Evolutionary conservation across 1,139 yeast species (phyloP).

Genomic region (Kodamaea derodonti): DNA sequence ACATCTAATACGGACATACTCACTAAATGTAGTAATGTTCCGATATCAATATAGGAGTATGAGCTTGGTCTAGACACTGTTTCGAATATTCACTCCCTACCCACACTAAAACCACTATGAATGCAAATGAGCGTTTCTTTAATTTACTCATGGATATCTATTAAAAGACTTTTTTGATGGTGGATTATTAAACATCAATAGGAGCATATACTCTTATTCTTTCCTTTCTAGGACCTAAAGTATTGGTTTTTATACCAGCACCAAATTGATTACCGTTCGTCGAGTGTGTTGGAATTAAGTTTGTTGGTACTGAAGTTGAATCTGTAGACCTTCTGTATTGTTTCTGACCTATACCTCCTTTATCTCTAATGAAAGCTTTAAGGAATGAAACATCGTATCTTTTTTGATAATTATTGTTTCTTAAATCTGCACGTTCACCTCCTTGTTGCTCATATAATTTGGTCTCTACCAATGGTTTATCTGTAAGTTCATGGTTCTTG

Average conservation of each 20-base stretch:
- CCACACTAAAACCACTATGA: too few species aligned
- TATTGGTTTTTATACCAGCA: constrained; percentile 42
- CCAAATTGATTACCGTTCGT: constrained; percentile 42
- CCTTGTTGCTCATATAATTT: constrained; percentile 33
- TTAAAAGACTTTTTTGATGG: too few species aligned
- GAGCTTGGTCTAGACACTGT: too few species aligned
- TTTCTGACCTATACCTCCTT: constrained; percentile 46
- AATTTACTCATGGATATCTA: too few species aligned
- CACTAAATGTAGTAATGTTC: too few species aligned
- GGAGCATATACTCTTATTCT: constrained; percentile 42
- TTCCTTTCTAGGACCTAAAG: constrained; percentile 47
- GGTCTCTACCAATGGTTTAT: constrained; percentile 38
- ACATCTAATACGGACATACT: too few species aligned
- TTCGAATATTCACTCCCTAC: too few species aligned
- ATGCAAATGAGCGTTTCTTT: too few species aligned
- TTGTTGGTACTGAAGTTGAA: constrained; percentile 28
- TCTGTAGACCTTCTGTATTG: constrained; percentile 35
- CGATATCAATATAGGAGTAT: too few species aligned
- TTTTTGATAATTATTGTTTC: constrained; percentile 37
- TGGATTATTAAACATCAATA: constrained; percentile 10
- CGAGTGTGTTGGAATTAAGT: constrained; percentile 43
- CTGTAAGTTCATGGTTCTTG: constrained; percentile 33
- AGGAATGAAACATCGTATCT: constrained; percentile 42
- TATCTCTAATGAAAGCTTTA: constrained; percentile 42
- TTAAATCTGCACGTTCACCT: constrained; percentile 31